Base-by-base conservation (phyloP, 179 eudicot genomes). In the Beta lomatogona region DNA sequence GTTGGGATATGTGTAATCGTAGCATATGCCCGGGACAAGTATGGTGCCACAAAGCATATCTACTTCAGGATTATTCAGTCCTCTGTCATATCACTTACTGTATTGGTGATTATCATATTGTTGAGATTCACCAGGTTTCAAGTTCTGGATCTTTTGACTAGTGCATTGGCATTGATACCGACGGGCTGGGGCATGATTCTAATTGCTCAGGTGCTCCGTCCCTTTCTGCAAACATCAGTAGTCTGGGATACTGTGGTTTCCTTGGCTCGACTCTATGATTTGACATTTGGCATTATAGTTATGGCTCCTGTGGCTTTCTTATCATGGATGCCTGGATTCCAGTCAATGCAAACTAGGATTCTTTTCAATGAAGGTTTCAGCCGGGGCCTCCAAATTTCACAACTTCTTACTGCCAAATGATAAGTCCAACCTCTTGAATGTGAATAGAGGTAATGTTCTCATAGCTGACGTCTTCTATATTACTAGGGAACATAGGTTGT, bases 261-360 rank as follows among this genome's bases (percentile, higher is more conserved):
- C 16, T 79, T 97, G 91, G 98, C 98, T 82, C 89, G 97, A 60
- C 57, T 94, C 10, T 94, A 94, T 86, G 99, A 97, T 86, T 86
- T 97, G 89, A 46, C 91, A 77, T 86, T 97, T 52, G 99, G 97
- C 45, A 69, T 97, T 63, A 83, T 94, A 46, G 93, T 93, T 70
- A 94, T 97, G 97, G 86, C 86, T 70, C 99, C 99, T 1, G 82
- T 97, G 68, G 99, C 97, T n/a, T 71, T 92, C n/a, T 83, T 97
- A 31, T 92, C 98, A 10, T 97, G 99, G 99, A 92, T 92, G 92
- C 99, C 99, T 75, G 97, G 99, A 36, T 97, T 97, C 79, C 98
- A 97, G 84, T 75, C 97, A 2, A 97, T 97, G 98, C 99, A 94
- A 82, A 97, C 97, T 71, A 89, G 99, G 88, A 97, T 94, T 73